Evolutionary conservation across 176 grass and related monocot genomes (phyloP).

Genomic region (Carex parvula): DNA sequence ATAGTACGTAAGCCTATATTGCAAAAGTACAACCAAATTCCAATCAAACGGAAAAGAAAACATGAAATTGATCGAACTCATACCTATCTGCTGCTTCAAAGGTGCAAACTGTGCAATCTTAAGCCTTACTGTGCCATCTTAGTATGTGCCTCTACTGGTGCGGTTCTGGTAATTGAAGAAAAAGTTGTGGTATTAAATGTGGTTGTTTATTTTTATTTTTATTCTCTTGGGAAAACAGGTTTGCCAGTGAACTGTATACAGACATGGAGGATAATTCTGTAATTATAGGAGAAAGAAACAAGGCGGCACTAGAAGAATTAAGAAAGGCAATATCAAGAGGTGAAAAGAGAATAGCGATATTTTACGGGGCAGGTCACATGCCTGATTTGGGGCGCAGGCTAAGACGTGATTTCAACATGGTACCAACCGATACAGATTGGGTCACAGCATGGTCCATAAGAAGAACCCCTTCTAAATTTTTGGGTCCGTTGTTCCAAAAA

Average conservation of each 20-base stretch:
- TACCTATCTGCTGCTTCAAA: not conserved
- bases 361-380: slow-evolving; percentile 95
- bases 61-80: not conserved
- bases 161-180: not conserved
- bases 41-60: not conserved
- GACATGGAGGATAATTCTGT: slow-evolving; percentile 72
- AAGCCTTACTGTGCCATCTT: not conserved
- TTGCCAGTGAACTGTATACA: slow-evolving; percentile 14
- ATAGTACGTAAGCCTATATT: not conserved
- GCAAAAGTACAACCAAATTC: not conserved
- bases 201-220: not conserved
- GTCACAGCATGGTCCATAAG: slow-evolving; percentile 89
- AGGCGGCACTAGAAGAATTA: slow-evolving; percentile 64
- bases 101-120: not conserved
- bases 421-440: slow-evolving; percentile 60
- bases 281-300: slow-evolving; percentile 94
- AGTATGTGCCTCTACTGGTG: not conserved
- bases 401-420: slow-evolving; percentile 69
- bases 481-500: slow-evolving; percentile 16
- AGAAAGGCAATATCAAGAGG: slow-evolving; percentile 57
- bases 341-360: slow-evolving; percentile 70
- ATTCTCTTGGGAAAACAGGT: not conserved
- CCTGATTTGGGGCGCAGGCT: slow-evolving; percentile 75
- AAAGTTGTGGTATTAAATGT: not conserved
- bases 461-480: slow-evolving; percentile 18